Evolutionary conservation across 768 basidiomycete species (phyloP), one percentile per base, ranked within the genome.

Genomic region (Psilocybe sp.): DNA sequence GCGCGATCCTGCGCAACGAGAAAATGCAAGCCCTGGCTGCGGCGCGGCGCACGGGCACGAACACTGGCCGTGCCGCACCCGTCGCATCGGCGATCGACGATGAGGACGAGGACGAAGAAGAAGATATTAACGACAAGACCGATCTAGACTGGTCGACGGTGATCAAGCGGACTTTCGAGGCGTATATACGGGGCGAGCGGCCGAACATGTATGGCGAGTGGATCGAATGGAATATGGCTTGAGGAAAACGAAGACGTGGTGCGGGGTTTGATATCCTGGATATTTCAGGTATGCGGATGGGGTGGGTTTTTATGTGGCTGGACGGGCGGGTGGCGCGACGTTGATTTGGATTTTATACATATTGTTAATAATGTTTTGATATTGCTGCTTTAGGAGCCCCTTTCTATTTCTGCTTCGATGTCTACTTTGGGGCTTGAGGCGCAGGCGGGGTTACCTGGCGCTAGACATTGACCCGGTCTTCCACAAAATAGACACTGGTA

Each of bases 151-250:
- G 94, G 95, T 78, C 88, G 35, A 79, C 87, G 14, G 93, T 96
- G 40, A 65, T 96, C 51, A 98, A 98, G 73, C 75, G 95, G 69
- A 92, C 91, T n/a, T 95, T 96, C 64, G 95, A 98, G 72, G 80
- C 82, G 46, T 96, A 89, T 66, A 65, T 97, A 46, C 77, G 94
- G 5, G 88, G 85, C 1, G 93, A 97, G 67, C 69, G 82, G 28
- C 92, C 94, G 16, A 97, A 95, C 64, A 90, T 92, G 89, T 94
- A 94, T 67, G 92, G 92, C 32, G 92, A 94, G 70, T 82, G 79
- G 80, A 55, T 77, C 47, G 60, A 66, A 40, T 77, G 75, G 75
- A 66, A 46, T 19, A 50, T 31, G 44, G 15, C 34, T 28, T 28
- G 23, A 28, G 23, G 7, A 31, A 43, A 23, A 20, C 50, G 46